A percentile compares a stretch with the other conserved stretches of the same genome.
These are phyloP conservation scores for Phytophthora macrochlamydospora DNA, from an alignment of 352 stramenopile genomes.

Conservation along the genomic window DNA sequence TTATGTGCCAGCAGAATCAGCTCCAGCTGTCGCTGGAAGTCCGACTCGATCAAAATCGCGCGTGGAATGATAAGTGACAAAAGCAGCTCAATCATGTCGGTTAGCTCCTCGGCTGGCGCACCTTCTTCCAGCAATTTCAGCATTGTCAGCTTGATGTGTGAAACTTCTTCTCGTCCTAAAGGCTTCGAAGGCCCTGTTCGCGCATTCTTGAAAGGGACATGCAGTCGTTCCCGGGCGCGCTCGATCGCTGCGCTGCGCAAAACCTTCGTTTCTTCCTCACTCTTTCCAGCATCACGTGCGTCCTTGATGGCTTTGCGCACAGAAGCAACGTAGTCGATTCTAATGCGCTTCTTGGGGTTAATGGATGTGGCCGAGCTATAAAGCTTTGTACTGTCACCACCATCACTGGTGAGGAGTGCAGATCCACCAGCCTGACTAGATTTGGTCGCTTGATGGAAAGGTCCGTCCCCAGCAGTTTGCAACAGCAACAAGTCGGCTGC, in stretches of 20 bases:
- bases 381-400: constrained; percentile 17
- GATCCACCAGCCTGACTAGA: constrained; percentile 24
- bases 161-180: constrained; percentile 81
- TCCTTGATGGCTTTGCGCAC: constrained; percentile 83
- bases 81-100: constrained; percentile 82
- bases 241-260: constrained; percentile 78
- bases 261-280: constrained; percentile 78
- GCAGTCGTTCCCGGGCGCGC: constrained; percentile 70
- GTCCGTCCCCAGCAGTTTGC: constrained; percentile 43
- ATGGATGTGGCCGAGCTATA: constrained; percentile 15
- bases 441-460: constrained; percentile 46
- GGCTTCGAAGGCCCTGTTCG: constrained; percentile 75
- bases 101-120: constrained; percentile 74
- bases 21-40: constrained; percentile 75
- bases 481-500: constrained; percentile 78
- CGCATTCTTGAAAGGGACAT: constrained; percentile 83
- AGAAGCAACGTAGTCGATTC: constrained; percentile 86
- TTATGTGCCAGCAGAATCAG: constrained; percentile 81
- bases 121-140: constrained; percentile 86
- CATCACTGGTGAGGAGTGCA: constrained; percentile 21
- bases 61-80: constrained; percentile 79
- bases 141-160: constrained; percentile 87
- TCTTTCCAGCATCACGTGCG: constrained; percentile 73
- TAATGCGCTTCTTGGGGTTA: constrained; percentile 81
- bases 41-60: constrained; percentile 77